Percentiles rank a stretch among this genome's conserved stretches.
phyloP scores from a whole-genome alignment of 2,329 filamentous ascomycete species.

The Trichoderma asperellum region DNA sequence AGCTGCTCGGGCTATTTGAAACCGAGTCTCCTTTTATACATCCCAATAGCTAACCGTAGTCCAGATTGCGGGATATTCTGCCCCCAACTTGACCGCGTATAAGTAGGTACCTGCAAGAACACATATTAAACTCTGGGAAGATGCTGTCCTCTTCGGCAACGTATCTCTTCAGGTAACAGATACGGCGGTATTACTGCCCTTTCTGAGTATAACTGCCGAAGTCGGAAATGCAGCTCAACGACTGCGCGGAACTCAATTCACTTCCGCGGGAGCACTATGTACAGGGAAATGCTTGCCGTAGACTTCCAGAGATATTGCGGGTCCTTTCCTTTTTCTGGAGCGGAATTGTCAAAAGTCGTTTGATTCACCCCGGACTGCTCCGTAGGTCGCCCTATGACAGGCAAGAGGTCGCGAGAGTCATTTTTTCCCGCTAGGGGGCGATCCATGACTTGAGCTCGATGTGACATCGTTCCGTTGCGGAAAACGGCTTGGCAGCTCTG shows the following conservation, averaged over 20 bases:
- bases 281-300: not conserved
- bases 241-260: not conserved
- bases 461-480: not conserved
- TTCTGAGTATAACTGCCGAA: not conserved
- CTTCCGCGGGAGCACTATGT: not conserved
- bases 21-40: not conserved
- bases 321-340: not conserved
- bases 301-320: not conserved
- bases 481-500: not conserved
- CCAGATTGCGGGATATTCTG: not conserved
- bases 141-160: not conserved
- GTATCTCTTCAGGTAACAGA: not conserved
- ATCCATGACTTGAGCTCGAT: not conserved
- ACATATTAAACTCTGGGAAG: not conserved
- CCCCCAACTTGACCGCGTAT: not conserved
- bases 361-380: not conserved
- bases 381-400: not conserved
- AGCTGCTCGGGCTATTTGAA: not conserved
- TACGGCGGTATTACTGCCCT: not conserved
- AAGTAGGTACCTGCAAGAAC: not conserved
- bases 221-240: not conserved
- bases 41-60: not conserved
- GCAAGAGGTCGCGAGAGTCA: slow-evolving; percentile 8
- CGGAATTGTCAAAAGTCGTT: not conserved
- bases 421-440: not conserved